Evolutionary conservation across 2,329 filamentous ascomycete genomes (phyloP), one percentile per base, ranked within the genome.

Genomic region (Magnaporthiopsis poae): DNA sequence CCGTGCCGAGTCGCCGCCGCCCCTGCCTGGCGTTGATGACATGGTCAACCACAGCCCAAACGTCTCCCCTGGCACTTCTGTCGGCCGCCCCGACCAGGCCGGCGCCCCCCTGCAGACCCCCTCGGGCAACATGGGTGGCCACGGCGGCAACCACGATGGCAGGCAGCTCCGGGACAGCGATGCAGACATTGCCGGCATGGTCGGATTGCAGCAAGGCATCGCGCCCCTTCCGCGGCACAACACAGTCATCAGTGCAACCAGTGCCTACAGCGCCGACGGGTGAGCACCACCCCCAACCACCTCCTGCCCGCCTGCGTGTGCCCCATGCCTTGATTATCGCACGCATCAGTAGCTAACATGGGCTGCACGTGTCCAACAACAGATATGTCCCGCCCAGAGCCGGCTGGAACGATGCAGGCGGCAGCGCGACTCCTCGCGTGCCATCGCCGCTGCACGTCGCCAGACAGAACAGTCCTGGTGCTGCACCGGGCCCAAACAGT

Each of bases 251-350:
- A 90, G 87, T 69, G 89, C 90, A 12, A 82, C 81, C 9, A 94
- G 90, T 79, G 84, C 84, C 71, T 94, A 95, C 75, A 89, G 86
- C 72, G 83, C 84, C 59, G 85, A 90, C 68, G 86, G 89, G 90
- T 94, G 85, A 84, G 89, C 78, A 25, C 46, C 8, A 21, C 3
- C 18, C 15, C 27, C 27, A 1, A 27, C 27, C 27, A 27, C 27
- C 27, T 27, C 27, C 27, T 27, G 27, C 27, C 27, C 27, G 27
- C 27, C 27, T 27, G 27, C 27, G 27, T 27, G 27, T 27, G 18
- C 21, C 46, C 21, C 18, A 7, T 21, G 36, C 52, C 11, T 36
- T 65, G 61, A 65, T 35, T 35, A 35, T 62, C 71, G 27, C 27
- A 27, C 2, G 27, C 27, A 27, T 27, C 27, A 71, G 4, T 69